Evolutionary conservation across 805 yeast genomes (phyloP).

Genomic region (Cyberlindnera veronae): DNA sequence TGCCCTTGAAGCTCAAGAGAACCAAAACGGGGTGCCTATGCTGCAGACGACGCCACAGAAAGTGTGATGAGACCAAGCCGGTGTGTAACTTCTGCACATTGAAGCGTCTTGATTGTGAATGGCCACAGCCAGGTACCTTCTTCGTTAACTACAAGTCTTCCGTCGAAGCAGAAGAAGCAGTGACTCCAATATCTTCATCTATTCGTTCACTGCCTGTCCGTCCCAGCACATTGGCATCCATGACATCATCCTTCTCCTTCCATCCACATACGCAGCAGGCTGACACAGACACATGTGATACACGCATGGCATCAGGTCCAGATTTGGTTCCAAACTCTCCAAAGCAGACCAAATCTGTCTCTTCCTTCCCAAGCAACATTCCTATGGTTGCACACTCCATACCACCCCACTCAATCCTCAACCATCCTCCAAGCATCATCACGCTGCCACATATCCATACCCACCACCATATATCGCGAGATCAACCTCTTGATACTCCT

Average conservation of each 20-base stretch:
- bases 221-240: too few relatives aligned
- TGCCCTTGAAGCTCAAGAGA: conserved; percentile 11
- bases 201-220: too few relatives aligned
- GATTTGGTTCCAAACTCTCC: background rate
- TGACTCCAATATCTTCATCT: too few relatives aligned
- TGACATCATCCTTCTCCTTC: background rate
- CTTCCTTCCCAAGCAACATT: background rate
- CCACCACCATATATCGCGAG: conserved; percentile 9
- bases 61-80: conserved; percentile 19
- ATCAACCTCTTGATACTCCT: background rate
- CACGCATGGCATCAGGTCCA: background rate
- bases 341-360: background rate
- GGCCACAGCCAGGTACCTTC: conserved; percentile 16
- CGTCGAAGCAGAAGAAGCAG: background rate
- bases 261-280: too few relatives aligned
- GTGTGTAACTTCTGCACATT: conserved; percentile 12
- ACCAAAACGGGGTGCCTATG: conserved; percentile 19
- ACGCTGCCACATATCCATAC: conserved; percentile 11
- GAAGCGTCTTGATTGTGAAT: conserved; percentile 16
- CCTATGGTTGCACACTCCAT: background rate
- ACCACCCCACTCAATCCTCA: background rate
- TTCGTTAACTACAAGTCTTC: conserved; percentile 11
- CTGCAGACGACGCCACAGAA: conserved; percentile 18
- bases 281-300: too few relatives aligned
- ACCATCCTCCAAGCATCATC: background rate